Percentiles rank a stretch among this genome's conserved stretches.
Conservation (phyloP, 306 rosid species). For the Acacia confusa region DNA sequence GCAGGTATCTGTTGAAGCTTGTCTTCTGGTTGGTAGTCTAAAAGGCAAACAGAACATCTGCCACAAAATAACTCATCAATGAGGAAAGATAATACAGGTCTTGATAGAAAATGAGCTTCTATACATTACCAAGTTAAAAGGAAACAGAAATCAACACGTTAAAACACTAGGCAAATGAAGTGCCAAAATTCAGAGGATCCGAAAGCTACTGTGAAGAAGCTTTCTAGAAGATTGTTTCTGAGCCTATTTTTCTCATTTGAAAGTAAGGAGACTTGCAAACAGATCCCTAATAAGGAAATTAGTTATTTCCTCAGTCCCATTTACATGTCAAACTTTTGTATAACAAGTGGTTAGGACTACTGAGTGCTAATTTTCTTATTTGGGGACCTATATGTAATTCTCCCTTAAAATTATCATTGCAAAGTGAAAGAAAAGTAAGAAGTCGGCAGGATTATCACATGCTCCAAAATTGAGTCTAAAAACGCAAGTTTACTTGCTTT, state of each 20-base stretch:
- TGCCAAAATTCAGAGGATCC: background rate
- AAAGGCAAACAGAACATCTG: conserved; percentile 88
- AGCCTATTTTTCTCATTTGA: background rate
- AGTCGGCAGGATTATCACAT: background rate
- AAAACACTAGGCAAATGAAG: background rate
- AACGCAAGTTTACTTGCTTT: background rate
- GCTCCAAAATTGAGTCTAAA: background rate
- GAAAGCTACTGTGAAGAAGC: background rate
- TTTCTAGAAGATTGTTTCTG: background rate
- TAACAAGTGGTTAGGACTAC: background rate
- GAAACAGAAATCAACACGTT: background rate
- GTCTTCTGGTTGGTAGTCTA: conserved; percentile 79
- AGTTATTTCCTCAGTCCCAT: background rate
- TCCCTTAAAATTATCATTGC: background rate
- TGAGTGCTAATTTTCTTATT: background rate
- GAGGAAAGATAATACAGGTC: conserved; percentile 19
- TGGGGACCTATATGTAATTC: background rate
- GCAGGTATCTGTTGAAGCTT: conserved; percentile 87
- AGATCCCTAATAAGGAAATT: background rate
- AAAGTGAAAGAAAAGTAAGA: background rate
- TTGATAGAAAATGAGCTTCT: background rate
- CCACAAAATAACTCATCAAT: conserved; percentile 22
- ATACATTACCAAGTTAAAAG: background rate
- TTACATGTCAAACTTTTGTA: background rate
- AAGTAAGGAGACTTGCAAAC: background rate